Base-by-base conservation (phyloP, 148 eudicot species). In the Camellia sinensis region DNA sequence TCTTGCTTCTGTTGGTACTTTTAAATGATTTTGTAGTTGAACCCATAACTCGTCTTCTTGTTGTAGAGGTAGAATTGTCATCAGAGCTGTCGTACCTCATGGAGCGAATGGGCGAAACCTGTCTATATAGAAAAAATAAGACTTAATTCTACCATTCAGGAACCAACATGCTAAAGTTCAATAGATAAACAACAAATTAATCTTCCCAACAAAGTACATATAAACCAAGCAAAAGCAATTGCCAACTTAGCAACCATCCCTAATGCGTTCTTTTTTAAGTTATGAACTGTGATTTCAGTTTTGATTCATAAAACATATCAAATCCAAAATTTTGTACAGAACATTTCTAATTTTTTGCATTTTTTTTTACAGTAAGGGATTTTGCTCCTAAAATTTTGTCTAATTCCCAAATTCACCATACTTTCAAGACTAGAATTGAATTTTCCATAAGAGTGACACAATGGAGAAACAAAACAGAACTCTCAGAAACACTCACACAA, bases 71-170 rank as follows among this genome's bases (percentile, higher is more conserved):
- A 48, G 76, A 75, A 64, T 75, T 84, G 73, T 86, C 87, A 74
- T 88, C 91, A 12, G 87, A 88, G 81, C 86, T 86, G 41, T 84
- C 88, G 4, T 71, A 80, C 67, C 83, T 84, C 61, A 41, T 80
- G 22, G 80, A 72, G 78, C 82, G 89, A 82, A 79, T 73, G 9
- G 91, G 87, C 57, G 91, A 88, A 73, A 54, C 87, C 91, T 88
- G 84, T 82, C 60, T n/a, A 86, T 22, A 43, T 61, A 57, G 63
- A 76, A 6, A 73, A 22, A 63, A 40, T 52, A 75, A 80, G 78
- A 29, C 77, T 48, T 43, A 48, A 46, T 50, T 79, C 52, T 53
- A 66, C 45, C 8, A 48, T 17, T 41, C 41, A 45, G 19, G 17
- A 63, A 65, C 60, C n/a, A 66, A 45, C 3, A 54, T 11, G 63